Percentiles rank a stretch among this genome's conserved stretches.
phyloP scores from a whole-genome alignment of 2,329 filamentous ascomycete species.

The Microsporum ferrugineum region DNA sequence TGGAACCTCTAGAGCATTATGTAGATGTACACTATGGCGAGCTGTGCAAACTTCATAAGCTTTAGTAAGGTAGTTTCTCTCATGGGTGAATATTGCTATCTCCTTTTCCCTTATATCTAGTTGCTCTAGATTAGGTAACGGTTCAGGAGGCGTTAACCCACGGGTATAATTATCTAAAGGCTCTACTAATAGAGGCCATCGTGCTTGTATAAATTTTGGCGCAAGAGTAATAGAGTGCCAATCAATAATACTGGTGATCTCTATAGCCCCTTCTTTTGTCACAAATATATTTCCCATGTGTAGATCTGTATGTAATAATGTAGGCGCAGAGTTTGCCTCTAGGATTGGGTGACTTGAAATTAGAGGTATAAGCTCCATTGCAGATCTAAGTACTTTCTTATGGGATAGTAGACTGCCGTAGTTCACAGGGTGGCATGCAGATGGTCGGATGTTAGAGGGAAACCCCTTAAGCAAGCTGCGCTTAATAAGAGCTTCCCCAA shows the following conservation, averaged over 20 bases:
- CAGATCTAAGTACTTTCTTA: neutral
- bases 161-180: neutral
- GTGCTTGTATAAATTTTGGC: constrained; percentile 19
- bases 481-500: neutral
- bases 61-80: neutral
- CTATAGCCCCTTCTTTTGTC: neutral
- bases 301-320: constrained; percentile 32
- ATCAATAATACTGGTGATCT: constrained; percentile 29
- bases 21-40: neutral
- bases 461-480: neutral
- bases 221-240: constrained; percentile 29
- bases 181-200: neutral
- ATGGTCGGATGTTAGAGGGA: no score
- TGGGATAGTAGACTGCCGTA: neutral
- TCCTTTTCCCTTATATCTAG: neutral
- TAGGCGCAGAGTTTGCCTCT: neutral
- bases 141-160: neutral
- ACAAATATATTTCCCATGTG: constrained; percentile 33
- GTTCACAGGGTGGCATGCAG: neutral
- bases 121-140: neutral
- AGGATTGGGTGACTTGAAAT: neutral
- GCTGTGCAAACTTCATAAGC: neutral
- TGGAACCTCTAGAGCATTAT: neutral
- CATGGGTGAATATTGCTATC: neutral
- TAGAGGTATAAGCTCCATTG: neutral